Percentiles rank a stretch among this genome's conserved stretches.
Conservation (phyloP, 192 early-diverging fungal genomes). For the Haplosporangium gracile region DNA sequence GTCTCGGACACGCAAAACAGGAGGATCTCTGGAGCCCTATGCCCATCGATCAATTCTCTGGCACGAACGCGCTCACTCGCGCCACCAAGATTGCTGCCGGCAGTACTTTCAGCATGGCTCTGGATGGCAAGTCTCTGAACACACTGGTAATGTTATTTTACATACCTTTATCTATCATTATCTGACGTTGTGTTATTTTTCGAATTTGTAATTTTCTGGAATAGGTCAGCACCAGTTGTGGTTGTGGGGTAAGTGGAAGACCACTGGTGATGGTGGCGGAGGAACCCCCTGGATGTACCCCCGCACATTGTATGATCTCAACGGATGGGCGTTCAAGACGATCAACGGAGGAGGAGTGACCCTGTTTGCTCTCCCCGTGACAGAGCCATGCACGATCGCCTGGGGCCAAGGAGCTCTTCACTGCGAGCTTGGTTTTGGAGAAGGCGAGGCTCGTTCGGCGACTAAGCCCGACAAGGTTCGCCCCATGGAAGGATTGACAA, state of each 20-base stretch:
- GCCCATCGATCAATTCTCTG: conserved; percentile 58
- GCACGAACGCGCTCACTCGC: conserved; percentile 39
- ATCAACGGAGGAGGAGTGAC: conserved; percentile 59
- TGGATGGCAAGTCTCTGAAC: conserved; percentile 45
- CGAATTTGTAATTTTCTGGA: not conserved
- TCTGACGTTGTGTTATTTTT: not conserved
- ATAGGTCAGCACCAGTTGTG: conserved; percentile 54
- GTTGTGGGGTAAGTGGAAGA: conserved; percentile 69
- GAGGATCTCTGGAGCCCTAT: conserved; percentile 61
- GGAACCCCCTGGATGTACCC: conserved; percentile 68
- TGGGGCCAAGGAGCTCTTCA: conserved; percentile 62
- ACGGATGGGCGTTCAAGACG: conserved; percentile 59
- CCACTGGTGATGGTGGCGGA: conserved; percentile 63
- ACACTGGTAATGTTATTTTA: not conserved
- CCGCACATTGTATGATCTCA: conserved; percentile 59
- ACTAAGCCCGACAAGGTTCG: conserved; percentile 62
- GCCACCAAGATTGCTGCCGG: conserved; percentile 59
- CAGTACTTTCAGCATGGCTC: conserved; percentile 64
- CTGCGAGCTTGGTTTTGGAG: conserved; percentile 61
- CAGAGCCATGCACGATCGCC: conserved; percentile 56
- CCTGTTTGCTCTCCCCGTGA: conserved; percentile 49
- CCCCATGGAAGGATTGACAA: conserved; percentile 57
- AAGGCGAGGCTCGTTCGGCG: conserved; percentile 53
- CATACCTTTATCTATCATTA: not conserved
- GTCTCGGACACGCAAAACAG: conserved; percentile 70